phyloP scores from a whole-genome alignment of 768 basidiomycete genomes.

The Tylopilus sp. region DNA sequence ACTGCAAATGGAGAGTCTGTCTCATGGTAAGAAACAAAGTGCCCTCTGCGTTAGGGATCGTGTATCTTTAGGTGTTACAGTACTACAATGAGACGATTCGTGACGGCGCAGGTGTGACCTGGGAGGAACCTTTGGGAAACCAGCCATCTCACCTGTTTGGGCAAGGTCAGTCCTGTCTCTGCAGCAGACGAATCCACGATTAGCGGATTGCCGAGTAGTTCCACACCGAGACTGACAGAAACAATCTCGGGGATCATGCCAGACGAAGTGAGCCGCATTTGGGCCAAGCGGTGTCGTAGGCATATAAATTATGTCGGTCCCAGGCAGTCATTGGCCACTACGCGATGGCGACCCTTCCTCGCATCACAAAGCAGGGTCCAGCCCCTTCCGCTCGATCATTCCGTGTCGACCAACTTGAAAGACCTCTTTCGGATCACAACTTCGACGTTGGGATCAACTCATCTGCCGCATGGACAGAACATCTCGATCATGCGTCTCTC shows the following conservation, averaged over 20 bases:
- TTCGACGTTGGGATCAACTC: conserved; percentile 80
- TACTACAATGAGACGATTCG: too few relatives aligned
- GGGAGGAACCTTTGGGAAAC: neutral
- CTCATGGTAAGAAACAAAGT: neutral
- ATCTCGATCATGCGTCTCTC: conserved; percentile 43
- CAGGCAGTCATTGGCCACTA: neutral
- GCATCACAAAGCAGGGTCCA: conserved; percentile 26
- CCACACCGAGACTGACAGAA: neutral
- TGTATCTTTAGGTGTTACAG: too few relatives aligned
- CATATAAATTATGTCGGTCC: neutral
- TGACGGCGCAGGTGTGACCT: neutral
- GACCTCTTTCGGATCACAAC: conserved; percentile 31
- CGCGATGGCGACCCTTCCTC: conserved; percentile 38
- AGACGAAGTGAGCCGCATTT: conserved; percentile 2
- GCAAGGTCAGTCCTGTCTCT: conserved; percentile 10
- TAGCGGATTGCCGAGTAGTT: neutral
- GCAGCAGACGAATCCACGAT: neutral
- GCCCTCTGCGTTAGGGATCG: neutral
- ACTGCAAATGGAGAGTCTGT: conserved; percentile 39
- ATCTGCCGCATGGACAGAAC: conserved; percentile 73
- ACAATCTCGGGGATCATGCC: neutral
- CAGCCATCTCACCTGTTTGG: conserved; percentile 4
- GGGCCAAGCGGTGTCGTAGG: neutral
- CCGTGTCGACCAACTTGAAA: conserved; percentile 29
- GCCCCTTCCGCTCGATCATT: conserved; percentile 7